Percentiles rank a stretch among this genome's conserved stretches.
Evolutionary conservation across 306 rosid genomes (phyloP).

Genomic region (Acacia confusa): DNA sequence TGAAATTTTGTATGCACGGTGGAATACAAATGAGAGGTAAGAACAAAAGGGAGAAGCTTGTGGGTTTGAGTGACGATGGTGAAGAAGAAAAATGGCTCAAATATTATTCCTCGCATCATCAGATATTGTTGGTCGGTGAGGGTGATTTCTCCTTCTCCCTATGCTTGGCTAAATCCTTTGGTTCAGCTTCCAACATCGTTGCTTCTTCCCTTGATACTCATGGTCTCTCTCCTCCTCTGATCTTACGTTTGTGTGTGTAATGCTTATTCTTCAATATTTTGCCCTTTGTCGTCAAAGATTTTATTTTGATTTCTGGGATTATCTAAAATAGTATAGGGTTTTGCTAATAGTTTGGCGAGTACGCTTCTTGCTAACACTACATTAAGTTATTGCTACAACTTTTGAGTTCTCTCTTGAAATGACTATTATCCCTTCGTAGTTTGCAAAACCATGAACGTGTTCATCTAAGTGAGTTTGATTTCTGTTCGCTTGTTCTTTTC

Average conservation of each 20-base stretch:
- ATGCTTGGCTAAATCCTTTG: slow-evolving; percentile 43
- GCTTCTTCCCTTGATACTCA: slow-evolving; percentile 48
- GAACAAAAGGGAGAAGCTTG: not conserved
- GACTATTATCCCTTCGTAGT: not conserved
- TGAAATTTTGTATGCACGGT: not conserved
- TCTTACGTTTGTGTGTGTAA: not conserved
- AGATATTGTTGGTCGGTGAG: slow-evolving; percentile 55
- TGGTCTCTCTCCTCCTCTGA: slow-evolving; percentile 10
- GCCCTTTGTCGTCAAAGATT: not conserved
- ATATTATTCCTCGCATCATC: slow-evolving; percentile 46
- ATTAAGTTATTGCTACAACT: not conserved
- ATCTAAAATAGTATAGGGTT: not conserved
- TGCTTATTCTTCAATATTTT: not conserved
- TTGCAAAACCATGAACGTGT: not conserved
- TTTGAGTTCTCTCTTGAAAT: not conserved
- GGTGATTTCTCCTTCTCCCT: slow-evolving; percentile 64
- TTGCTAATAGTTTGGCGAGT: not conserved
- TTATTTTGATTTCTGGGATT: not conserved
- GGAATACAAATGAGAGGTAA: not conserved
- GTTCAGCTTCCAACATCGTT: slow-evolving; percentile 45
- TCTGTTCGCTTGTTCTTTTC: not conserved
- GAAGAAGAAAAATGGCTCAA: slow-evolving; percentile 40
- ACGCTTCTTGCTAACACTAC: not conserved
- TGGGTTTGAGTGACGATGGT: not conserved
- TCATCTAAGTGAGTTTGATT: not conserved